phyloP scores from a whole-genome alignment of 2,329 filamentous ascomycete genomes.

The Fusarium mundagurra region DNA sequence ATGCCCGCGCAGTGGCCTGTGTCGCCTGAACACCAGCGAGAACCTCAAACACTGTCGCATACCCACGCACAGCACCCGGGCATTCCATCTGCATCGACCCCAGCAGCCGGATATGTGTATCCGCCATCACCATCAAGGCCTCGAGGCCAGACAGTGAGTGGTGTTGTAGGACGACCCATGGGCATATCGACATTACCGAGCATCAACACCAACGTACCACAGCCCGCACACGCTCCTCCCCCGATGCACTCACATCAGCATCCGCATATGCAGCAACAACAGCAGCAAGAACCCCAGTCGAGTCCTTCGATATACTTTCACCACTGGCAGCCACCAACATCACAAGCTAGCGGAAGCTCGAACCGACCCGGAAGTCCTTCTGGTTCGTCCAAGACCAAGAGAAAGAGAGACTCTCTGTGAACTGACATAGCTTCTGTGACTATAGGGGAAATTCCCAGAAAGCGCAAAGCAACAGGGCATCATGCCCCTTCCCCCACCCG shows the following conservation, averaged over 20 bases:
- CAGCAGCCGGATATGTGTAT: conserved; percentile 56
- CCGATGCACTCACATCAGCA: conserved; percentile 56
- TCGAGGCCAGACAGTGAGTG: conserved; percentile 60
- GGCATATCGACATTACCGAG: conserved; percentile 54
- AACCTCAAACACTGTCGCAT: conserved; percentile 58
- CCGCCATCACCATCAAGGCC: conserved; percentile 61
- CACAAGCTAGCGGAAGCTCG: conserved; percentile 66
- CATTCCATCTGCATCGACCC: conserved; percentile 46
- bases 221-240: conserved; percentile 43
- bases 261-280: conserved; percentile 62
- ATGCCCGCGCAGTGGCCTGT: conserved; percentile 59
- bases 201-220: conserved; percentile 57
- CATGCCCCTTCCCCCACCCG: conserved; percentile 41
- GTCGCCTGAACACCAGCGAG: conserved; percentile 66
- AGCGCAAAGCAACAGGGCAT: conserved; percentile 77
- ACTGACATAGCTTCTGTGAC: conserved; percentile 52
- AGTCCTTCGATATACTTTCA: conserved; percentile 89
- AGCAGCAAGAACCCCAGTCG: conserved; percentile 63
- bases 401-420: conserved; percentile 55
- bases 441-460: conserved; percentile 81
- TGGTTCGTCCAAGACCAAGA: conserved; percentile 72
- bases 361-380: conserved; percentile 78
- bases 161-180: conserved; percentile 51
- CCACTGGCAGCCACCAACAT: conserved; percentile 86
- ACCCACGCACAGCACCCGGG: conserved; percentile 54